Percentiles rank a stretch among this genome's conserved stretches.
phyloP scores from a whole-genome alignment of 805 yeast species.

The Sporopachydermia lactativora region DNA sequence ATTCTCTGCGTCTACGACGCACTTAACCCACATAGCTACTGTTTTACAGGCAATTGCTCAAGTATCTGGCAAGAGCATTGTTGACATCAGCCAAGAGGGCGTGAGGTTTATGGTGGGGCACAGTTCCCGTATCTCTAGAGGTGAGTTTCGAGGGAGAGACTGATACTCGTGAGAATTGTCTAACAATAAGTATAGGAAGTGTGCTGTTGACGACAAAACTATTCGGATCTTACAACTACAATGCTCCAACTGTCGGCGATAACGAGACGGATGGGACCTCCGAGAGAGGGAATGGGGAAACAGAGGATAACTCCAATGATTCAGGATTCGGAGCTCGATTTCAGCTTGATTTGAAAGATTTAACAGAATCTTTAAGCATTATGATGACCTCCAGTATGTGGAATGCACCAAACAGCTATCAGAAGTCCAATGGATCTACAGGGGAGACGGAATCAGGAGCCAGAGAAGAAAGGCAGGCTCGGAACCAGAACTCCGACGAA shows the following conservation, averaged over 20 bases:
- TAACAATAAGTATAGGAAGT: background rate
- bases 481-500: conserved; percentile 14
- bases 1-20: conserved; percentile 33
- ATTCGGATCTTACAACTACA: conserved; percentile 18
- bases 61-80: conserved; percentile 25
- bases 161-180: too few species aligned
- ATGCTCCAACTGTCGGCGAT: conserved; percentile 6
- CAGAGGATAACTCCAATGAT: conserved; percentile 7
- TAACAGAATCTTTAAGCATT: background rate
- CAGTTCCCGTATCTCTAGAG: background rate
- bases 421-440: conserved; percentile 5
- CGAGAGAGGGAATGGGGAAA: conserved; percentile 5
- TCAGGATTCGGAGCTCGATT: conserved; percentile 13
- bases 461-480: conserved; percentile 15
- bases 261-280: conserved; percentile 2
- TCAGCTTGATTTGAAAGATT: conserved; percentile 2
- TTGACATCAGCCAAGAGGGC: conserved; percentile 36
- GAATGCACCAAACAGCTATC: too few species aligned
- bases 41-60: conserved; percentile 29
- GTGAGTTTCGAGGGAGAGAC: too few species aligned
- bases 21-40: conserved; percentile 30
- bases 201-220: conserved; percentile 20
- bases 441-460: conserved; percentile 7
- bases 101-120: conserved; percentile 32
- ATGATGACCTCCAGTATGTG: background rate